Conservation (phyloP, 2,329 filamentous ascomycete species). For the Phialophora macrospora region DNA sequence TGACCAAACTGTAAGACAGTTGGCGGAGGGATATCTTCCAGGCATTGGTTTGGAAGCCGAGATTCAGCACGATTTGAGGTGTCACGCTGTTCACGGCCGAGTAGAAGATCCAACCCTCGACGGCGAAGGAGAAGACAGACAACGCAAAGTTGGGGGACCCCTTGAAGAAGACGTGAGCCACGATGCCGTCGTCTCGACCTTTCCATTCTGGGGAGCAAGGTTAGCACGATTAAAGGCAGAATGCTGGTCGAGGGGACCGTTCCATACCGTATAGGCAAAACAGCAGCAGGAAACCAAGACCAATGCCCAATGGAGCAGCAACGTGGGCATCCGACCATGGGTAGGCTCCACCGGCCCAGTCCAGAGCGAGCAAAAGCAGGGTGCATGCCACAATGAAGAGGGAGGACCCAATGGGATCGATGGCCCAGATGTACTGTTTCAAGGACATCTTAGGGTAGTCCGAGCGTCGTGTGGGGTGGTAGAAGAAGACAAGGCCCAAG, state of each 20-base stretch:
- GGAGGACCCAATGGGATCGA: conserved; percentile 55
- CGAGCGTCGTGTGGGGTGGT: conserved; percentile 51
- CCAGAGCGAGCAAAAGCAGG: conserved; percentile 52
- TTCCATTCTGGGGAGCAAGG: conserved; percentile 57
- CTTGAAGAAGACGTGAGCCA: conserved; percentile 62
- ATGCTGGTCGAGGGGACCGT: background rate
- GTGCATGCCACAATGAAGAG: conserved; percentile 54
- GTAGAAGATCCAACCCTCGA: conserved; percentile 65
- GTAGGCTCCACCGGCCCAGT: conserved; percentile 55
- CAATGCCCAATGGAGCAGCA: conserved; percentile 50
- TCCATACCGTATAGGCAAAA: conserved; percentile 48
- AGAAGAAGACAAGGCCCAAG: conserved; percentile 55
- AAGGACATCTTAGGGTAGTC: conserved; percentile 49
- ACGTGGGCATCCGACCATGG: conserved; percentile 47
- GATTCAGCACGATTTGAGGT: conserved; percentile 56
- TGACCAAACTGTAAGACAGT: conserved; percentile 51
- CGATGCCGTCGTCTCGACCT: conserved; percentile 58
- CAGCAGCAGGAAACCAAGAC: conserved; percentile 48
- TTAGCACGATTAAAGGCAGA: background rate
- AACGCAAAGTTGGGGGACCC: conserved; percentile 61
- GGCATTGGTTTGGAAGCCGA: conserved; percentile 55
- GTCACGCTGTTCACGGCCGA: conserved; percentile 59
- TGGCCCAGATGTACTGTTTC: conserved; percentile 53
- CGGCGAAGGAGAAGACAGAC: conserved; percentile 60
- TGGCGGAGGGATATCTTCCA: conserved; percentile 58